Evolutionary conservation across 2,329 filamentous ascomycete genomes (phyloP), one percentile per base, ranked within the genome.

Genomic region (Chrysoporthe cubensis): DNA sequence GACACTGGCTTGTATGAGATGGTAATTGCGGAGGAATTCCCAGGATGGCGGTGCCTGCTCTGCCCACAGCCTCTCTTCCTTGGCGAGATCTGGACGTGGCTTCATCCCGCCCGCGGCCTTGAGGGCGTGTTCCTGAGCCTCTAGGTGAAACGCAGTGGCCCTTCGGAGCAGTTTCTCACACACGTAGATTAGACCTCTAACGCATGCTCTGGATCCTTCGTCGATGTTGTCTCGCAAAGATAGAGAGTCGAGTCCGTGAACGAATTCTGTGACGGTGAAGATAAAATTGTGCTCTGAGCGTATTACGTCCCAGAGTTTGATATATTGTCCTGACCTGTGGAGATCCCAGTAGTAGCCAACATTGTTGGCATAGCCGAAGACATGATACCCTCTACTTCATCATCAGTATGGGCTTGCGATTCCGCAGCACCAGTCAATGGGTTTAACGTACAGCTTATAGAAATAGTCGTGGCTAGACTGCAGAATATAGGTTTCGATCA

Each of bases 281-380:
- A 57, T 32, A 16, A 57, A 57, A 26, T 57, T 57, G 54, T 57
- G 54, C 13, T 57, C 54, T n/a, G 54, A 57, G 32, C 54, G 54
- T 16, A 57, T 57, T 3, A 34, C 34, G 18, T 37, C 5, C 54
- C 54, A 57, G 34, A 57, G 14, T 14, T 40, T 57, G 34, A 57
- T 32, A 18, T 40, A 13, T 8, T 57, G 54, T n/a, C 54, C 54
- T 4, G 14, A 8, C 14, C 18, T 40, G 34, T 18, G 18, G 18
- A 57, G 54, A 11, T n/a, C 54, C 54, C 32, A 37, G 18, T 57
- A 57, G 54, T 57, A 57, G 8, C 54, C 26, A 18, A 57, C 54
- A 13, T 57, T 57, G 8, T 57, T 57, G 34, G 54, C 54, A 13
- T 21, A 57, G 16, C 40, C 54, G 34, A 57, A 57, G 18, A 21